Base-by-base conservation (phyloP, 176 grass and related monocot species). In the Carex pumila region DNA sequence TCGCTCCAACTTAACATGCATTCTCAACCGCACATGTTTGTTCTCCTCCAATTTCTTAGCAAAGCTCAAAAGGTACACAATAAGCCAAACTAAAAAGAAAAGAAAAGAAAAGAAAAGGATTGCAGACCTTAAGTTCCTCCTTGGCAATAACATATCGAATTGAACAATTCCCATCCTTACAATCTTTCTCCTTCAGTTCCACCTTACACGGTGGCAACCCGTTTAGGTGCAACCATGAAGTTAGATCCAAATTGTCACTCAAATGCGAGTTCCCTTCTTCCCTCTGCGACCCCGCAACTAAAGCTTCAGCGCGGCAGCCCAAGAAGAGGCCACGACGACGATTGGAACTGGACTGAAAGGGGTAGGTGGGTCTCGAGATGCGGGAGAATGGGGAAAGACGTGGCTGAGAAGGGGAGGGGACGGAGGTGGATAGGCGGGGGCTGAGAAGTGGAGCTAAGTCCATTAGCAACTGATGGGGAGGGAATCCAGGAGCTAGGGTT, bases 201-300 rank as follows among this genome's bases (percentile, higher is more conserved):
- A 99, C 89, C 82, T 88, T 95, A 45, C 85, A 91, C 25, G 88
- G 84, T 0, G 93, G 96, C 34, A 93, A 84, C 59, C 91, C 93
- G 3, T 90, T 79, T 11, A 52, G 67, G 55, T 85, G 79, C 81
- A 99, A 84, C 96, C 96, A 99, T 25, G 88, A 85, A 29, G 85
- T 84, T 18, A 99, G 92, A 52, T 94, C 88, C 37, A 84, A 84
- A 39, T 82, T 49, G 50, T 80, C 79, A 29, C 85, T 80, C 0
- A 80, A 65, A 14, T 90, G 88, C 19, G 77, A 62, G 63, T 82
- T 87, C 41, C 81, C 85, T 29, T 90, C 80, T 19, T 82, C 70
- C 21, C 58, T 11, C 22, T 85, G 73, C 32, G 84, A 66, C 12
- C 84, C 75, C 52, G 85, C 88, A 84, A 84, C 2, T 32, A 98